A percentile compares a stretch with the other conserved stretches of the same genome.
Conservation (phyloP, 345 rosid species). For the Raphanus sativus region DNA sequence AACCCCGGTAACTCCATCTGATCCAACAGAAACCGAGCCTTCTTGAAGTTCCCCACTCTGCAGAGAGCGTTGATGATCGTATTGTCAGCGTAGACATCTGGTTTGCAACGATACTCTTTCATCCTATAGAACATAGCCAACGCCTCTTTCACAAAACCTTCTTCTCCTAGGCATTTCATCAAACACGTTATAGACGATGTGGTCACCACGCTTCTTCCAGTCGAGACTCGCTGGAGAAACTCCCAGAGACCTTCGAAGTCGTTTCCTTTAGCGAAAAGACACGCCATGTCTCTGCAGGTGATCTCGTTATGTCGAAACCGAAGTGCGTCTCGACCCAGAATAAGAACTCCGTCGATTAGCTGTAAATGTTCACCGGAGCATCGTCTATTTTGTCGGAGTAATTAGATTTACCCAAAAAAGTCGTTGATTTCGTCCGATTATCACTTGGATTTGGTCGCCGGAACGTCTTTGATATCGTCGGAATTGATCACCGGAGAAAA, state of each 20-base stretch:
- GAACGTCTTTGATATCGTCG: no score
- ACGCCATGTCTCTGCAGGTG: slow-evolving; percentile 77
- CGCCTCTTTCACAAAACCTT: slow-evolving; percentile 77
- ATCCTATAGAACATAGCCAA: slow-evolving; percentile 64
- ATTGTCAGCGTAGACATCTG: slow-evolving; percentile 77
- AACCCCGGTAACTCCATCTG: slow-evolving; percentile 91
- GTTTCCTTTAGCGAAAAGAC: slow-evolving; percentile 65
- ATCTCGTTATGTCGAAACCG: slow-evolving; percentile 55
- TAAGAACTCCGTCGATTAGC: slow-evolving; percentile 69
- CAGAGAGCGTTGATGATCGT: slow-evolving; percentile 72
- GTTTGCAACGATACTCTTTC: slow-evolving; percentile 72
- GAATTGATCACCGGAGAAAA: no score
- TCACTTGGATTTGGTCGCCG: no score
- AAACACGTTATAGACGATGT: slow-evolving; percentile 67
- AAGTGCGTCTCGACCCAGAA: slow-evolving; percentile 54
- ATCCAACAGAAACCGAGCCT: slow-evolving; percentile 69
- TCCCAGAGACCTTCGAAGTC: slow-evolving; percentile 58
- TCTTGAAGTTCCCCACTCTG: slow-evolving; percentile 72
- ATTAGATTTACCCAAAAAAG: no score
- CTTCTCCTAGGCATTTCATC: slow-evolving; percentile 90
- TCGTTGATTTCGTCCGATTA: no score
- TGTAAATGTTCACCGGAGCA: no score
- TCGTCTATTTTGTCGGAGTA: no score
- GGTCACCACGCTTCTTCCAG: slow-evolving; percentile 45
- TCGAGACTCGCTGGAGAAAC: slow-evolving; percentile 57